Evolutionary conservation across 495 filamentous ascomycete species (phyloP), one percentile per base, ranked within the genome.

Genomic region (Penicillium daleae): DNA sequence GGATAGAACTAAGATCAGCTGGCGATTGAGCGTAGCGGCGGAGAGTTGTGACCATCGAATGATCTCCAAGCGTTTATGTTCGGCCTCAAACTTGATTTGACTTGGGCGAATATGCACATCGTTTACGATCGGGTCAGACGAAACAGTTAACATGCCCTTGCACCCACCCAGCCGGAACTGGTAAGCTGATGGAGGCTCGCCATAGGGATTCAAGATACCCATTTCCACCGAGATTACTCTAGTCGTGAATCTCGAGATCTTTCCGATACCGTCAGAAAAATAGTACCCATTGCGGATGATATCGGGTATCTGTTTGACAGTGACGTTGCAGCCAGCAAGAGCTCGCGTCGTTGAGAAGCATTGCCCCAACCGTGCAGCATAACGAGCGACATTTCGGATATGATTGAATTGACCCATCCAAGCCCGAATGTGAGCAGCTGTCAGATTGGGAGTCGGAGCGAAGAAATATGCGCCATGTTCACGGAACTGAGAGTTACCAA

Each of bases 211-310:
- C 17, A 71, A 79, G 33, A 92, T 70, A 0, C 82, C 78, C 22
- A 93, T 81, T 57, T 93, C 88, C 5, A 81, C 72, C 21, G 86
- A 80, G 19, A 92, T 82, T 71, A 93, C 84, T 35, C 83, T 73
- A 0, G 92, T 91, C 35, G 97, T 80, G 65, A 90, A 87, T 5
- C 75, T 74, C 0, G 94, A 97, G 33, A 99, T 95, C 74, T 91
- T 96, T 13, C 96, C 96, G 44, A 99, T 91, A 4, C 95, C 96
- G 71, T 99, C 95, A 1, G 92, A 93, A 71, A 98, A 98, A 52
- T 73, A 86, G 71, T 82, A 87, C 0, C 80, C 84, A 50, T 89
- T 86, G 6, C 83, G 82, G 39, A 84, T 78, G 7, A 97, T 80
- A 59, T 98, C 95, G 2, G 78, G 66, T 37, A 88, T 79, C 13